phyloP scores from a whole-genome alignment of 2,329 filamentous ascomycete genomes.

The Ambrosiella xylebori region DNA sequence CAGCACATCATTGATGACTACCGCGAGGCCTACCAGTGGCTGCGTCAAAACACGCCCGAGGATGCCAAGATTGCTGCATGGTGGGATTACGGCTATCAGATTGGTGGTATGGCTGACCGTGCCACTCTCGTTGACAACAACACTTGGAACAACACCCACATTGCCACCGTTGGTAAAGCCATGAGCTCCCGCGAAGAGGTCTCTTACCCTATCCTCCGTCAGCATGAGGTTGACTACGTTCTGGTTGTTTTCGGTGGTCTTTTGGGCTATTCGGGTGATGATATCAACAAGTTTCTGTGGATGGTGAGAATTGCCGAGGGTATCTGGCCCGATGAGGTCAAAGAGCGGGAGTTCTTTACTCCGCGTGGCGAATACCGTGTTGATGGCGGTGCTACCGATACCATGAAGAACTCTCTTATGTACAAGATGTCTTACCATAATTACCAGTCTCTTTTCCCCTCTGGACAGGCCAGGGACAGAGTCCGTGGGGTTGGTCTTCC shows the following conservation, averaged over 20 bases:
- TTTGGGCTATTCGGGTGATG: slow-evolving; percentile 91
- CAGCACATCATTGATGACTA: slow-evolving; percentile 99
- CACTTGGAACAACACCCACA: slow-evolving; percentile 99
- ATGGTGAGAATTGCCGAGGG: slow-evolving; percentile 99
- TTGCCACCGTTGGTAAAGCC: slow-evolving; percentile 95
- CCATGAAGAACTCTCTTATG: slow-evolving; percentile 99
- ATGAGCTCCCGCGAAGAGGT: slow-evolving; percentile 97
- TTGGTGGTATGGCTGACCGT: slow-evolving; percentile 96
- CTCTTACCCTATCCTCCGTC: slow-evolving; percentile 94
- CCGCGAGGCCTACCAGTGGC: slow-evolving; percentile 97
- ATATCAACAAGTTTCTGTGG: slow-evolving; percentile 99
- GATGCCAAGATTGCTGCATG: slow-evolving; percentile 99
- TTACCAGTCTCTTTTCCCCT: slow-evolving; percentile 78
- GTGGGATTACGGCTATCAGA: slow-evolving; percentile 99
- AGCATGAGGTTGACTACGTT: slow-evolving; percentile 98
- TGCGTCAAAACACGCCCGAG: slow-evolving; percentile 86
- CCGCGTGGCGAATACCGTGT: slow-evolving; percentile 84
- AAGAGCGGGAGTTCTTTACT: slow-evolving; percentile 93
- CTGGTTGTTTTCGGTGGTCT: slow-evolving; percentile 91
- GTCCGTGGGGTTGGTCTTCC: slow-evolving; percentile 70
- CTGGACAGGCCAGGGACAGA: slow-evolving; percentile 76
- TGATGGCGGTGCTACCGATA: slow-evolving; percentile 79
- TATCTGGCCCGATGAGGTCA: slow-evolving; percentile 99
- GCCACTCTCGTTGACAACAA: slow-evolving; percentile 98
- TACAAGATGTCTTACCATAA: slow-evolving; percentile 99